Percentiles rank a stretch among this genome's conserved stretches.
phyloP scores from a whole-genome alignment of 1,284 basidiomycete species.

The Moesziomyces sp. region DNA sequence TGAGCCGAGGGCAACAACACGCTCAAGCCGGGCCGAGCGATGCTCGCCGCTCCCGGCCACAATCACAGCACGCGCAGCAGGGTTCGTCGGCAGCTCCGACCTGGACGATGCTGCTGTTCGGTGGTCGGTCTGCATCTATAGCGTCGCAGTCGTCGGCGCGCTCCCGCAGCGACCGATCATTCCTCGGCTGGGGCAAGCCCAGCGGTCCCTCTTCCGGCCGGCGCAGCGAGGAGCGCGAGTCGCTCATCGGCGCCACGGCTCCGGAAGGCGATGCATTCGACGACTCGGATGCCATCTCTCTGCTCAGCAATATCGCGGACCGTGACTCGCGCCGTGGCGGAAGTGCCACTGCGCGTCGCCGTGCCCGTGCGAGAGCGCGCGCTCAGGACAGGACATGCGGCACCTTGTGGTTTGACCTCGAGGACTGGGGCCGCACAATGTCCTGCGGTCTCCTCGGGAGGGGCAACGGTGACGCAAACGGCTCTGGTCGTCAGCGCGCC shows the following conservation, averaged over 20 bases:
- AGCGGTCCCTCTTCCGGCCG: slow-evolving; percentile 8
- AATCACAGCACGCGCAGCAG: neutral
- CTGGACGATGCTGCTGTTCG: slow-evolving; percentile 36
- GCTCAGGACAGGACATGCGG: slow-evolving; percentile 32
- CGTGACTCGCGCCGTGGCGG: slow-evolving; percentile 39
- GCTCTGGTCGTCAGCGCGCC: slow-evolving; percentile 12
- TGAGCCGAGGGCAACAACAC: slow-evolving; percentile 7
- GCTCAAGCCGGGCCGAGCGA: slow-evolving; percentile 21
- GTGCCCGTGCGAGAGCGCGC: slow-evolving; percentile 25
- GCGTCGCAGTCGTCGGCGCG: neutral
- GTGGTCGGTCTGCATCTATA: slow-evolving; percentile 14
- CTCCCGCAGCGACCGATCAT: neutral
- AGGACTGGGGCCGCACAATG: slow-evolving; percentile 15
- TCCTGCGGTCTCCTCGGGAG: slow-evolving; percentile 34
- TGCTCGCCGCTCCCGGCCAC: neutral
- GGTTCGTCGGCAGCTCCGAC: slow-evolving; percentile 1
- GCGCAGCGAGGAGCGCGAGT: slow-evolving; percentile 20
- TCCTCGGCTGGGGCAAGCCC: slow-evolving; percentile 23
- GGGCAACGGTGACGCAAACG: neutral
- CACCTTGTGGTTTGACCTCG: slow-evolving; percentile 23
- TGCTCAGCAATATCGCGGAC: slow-evolving; percentile 56
- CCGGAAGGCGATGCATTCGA: slow-evolving; percentile 45
- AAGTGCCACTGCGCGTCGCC: slow-evolving; percentile 23
- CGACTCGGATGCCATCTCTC: slow-evolving; percentile 59
- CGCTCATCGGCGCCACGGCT: slow-evolving; percentile 9